phyloP scores from a whole-genome alignment of 192 early-diverging fungal genomes.

The Coemansia sp. region DNA sequence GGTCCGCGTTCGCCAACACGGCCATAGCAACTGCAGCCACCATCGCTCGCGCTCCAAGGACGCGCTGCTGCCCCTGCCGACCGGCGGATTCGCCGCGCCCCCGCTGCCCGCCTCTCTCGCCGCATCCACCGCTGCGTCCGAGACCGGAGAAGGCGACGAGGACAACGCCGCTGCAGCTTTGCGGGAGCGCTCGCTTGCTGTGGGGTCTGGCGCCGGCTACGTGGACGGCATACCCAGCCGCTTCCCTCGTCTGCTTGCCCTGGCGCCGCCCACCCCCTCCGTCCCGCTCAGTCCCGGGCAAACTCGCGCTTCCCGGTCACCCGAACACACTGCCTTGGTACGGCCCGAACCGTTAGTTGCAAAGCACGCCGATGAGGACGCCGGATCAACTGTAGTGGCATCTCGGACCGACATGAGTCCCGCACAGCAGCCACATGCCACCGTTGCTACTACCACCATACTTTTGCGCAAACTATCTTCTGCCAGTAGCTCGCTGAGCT shows the following conservation, averaged over 20 bases:
- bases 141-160: too few species aligned
- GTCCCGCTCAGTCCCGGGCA: background rate
- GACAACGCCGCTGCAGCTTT: too few species aligned
- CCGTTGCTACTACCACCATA: too few species aligned
- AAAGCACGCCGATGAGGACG: slow-evolving; percentile 8
- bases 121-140: too few species aligned
- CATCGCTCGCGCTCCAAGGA: background rate
- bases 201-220: background rate
- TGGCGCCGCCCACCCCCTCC: slow-evolving; percentile 12
- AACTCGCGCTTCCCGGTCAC: background rate
- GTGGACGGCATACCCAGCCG: slow-evolving; percentile 7
- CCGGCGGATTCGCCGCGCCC: slow-evolving; percentile 2
- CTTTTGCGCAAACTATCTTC: background rate
- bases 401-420: background rate
- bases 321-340: background rate
- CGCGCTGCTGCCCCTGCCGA: slow-evolving; percentile 21
- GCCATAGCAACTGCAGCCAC: too few species aligned
- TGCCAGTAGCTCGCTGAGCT: background rate
- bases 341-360: too few species aligned
- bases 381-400: slow-evolving; percentile 5
- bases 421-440: too few species aligned
- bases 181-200: background rate
- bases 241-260: slow-evolving; percentile 5
- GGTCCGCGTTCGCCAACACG: too few species aligned
- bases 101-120: background rate